Evolutionary conservation across 1,139 yeast species (phyloP).

Genomic region (Diutina neorugosa): DNA sequence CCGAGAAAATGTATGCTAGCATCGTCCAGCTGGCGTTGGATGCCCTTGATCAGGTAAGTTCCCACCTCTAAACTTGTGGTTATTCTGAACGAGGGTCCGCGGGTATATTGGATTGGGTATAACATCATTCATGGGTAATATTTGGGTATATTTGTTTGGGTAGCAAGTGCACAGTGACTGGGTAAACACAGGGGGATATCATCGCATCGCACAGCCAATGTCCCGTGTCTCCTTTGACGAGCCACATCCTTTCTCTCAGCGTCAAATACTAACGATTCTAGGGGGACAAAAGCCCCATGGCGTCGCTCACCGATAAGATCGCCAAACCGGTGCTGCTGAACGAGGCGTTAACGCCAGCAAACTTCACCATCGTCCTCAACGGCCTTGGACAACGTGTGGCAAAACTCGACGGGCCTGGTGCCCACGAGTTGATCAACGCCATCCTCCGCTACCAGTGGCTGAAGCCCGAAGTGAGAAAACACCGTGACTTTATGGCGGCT

Average conservation of each 20-base stretch:
- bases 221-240: background rate
- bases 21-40: slow-evolving; percentile 60
- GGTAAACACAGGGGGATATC: background rate
- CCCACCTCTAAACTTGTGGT: slow-evolving; percentile 8
- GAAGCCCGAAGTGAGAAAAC: slow-evolving; percentile 14
- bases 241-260: background rate
- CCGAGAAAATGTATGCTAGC: slow-evolving; percentile 49
- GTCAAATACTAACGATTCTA: slow-evolving; percentile 14
- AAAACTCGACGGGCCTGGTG: slow-evolving; percentile 24
- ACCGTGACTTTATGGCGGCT: slow-evolving; percentile 32
- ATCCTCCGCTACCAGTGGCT: slow-evolving; percentile 47
- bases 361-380: slow-evolving; percentile 24
- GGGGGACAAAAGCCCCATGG: slow-evolving; percentile 26
- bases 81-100: background rate
- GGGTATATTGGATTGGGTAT: background rate
- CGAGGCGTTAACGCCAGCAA: slow-evolving; percentile 24
- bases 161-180: background rate
- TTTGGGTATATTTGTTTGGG: background rate
- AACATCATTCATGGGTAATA: background rate
- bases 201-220: slow-evolving; percentile 2
- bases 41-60: slow-evolving; percentile 50
- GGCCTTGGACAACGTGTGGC: slow-evolving; percentile 25
- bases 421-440: slow-evolving; percentile 22
- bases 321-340: slow-evolving; percentile 19
- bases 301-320: slow-evolving; percentile 26